phyloP scores from a whole-genome alignment of 768 basidiomycete species.

The Phlegmacium glaucopus region DNA sequence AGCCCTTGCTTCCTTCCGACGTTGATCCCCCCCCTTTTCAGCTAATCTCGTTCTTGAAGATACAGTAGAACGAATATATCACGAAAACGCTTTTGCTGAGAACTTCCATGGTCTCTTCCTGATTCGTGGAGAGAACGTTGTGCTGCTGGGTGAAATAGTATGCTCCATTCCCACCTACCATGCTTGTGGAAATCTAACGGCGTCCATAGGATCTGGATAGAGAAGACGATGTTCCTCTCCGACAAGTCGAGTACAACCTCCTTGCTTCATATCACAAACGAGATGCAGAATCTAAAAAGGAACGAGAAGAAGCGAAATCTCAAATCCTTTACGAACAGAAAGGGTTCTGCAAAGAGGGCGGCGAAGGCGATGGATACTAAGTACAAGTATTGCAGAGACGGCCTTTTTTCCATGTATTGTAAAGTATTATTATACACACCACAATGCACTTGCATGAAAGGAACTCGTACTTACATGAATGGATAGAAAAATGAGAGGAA shows the following conservation, averaged over 20 bases:
- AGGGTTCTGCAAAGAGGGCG: constrained; percentile 93
- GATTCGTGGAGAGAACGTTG: constrained; percentile 98
- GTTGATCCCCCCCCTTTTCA: constrained; percentile 27
- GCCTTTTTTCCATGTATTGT: too few species aligned
- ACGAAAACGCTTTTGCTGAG: constrained; percentile 85
- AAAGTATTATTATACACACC: too few species aligned
- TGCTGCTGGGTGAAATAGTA: constrained; percentile 94
- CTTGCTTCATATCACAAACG: constrained; percentile 71
- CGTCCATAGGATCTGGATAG: constrained; percentile 77
- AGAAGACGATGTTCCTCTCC: constrained; percentile 84
- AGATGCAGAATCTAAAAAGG: constrained; percentile 71
- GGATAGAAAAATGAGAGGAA: constrained; percentile 4
- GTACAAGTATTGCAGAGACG: too few species aligned
- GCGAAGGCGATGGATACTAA: constrained; percentile 95
- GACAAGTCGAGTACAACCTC: constrained; percentile 67
- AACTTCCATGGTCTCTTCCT: constrained; percentile 86
- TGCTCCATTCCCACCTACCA: constrained; percentile 24
- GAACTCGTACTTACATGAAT: neutral
- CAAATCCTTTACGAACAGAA: constrained; percentile 78
- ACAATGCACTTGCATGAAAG: too few species aligned
- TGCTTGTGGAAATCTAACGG: constrained; percentile 5
- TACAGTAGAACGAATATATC: constrained; percentile 93
- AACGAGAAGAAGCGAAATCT: constrained; percentile 80
- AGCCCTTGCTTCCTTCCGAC: neutral
- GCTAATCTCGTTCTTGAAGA: constrained; percentile 98